Conservation (phyloP, 441 rosid species). For the Arabidopsis hybrid region DNA sequence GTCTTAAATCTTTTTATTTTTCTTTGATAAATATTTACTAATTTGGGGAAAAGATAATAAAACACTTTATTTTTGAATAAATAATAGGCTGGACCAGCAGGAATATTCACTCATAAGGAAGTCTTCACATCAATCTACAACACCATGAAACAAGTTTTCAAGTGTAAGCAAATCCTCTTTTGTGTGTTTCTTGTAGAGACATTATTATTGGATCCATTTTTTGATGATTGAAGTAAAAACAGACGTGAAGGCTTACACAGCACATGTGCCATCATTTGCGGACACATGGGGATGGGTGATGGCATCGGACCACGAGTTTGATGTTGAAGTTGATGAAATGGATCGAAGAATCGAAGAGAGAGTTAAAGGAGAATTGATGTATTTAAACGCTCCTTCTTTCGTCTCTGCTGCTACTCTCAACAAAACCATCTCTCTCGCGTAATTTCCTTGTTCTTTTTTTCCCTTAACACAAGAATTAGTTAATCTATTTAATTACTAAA, state of each 20-base stretch:
- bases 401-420: slow-evolving; percentile 83
- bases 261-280: slow-evolving; percentile 95
- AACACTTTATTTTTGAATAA: neutral
- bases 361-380: slow-evolving; percentile 69
- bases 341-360: slow-evolving; percentile 74
- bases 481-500: neutral
- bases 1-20: slow-evolving; percentile 39
- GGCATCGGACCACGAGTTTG: slow-evolving; percentile 88
- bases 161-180: slow-evolving; percentile 54
- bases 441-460: slow-evolving; percentile 31
- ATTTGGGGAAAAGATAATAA: neutral
- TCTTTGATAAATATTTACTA: neutral
- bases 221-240: slow-evolving; percentile 33
- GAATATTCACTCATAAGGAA: slow-evolving; percentile 90
- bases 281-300: slow-evolving; percentile 99
- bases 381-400: slow-evolving; percentile 75
- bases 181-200: neutral
- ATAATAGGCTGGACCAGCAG: slow-evolving; percentile 92
- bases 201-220: neutral
- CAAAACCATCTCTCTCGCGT: slow-evolving; percentile 76
- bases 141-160: slow-evolving; percentile 91
- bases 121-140: slow-evolving; percentile 90
- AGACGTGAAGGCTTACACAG: slow-evolving; percentile 90
- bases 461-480: neutral
- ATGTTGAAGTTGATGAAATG: slow-evolving; percentile 60